Base-by-base conservation (phyloP, 2,329 filamentous ascomycete species). In the Metarhizium anisopliae region DNA sequence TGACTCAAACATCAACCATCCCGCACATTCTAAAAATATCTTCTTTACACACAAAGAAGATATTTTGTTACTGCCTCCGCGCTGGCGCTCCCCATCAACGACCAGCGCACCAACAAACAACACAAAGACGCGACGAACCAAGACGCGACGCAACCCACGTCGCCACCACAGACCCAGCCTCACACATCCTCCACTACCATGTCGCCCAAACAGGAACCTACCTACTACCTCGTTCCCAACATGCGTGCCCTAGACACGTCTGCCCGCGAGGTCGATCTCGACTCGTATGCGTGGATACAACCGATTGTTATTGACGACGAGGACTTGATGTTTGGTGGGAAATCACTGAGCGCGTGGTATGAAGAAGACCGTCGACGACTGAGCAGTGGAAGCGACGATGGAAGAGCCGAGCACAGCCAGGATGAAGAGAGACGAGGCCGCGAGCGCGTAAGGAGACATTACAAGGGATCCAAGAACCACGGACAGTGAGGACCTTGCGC, bases 231-330 rank as follows among this genome's bases (percentile, higher is more conserved):
- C 50, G 61, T 70, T n/a, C 68, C 69, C 56, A 66, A 71, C 56
- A 58, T 67, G 16, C 63, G 63, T 60, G 60, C 66, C 47, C 60
- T 69, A 56, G 68, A 72, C 59, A 56, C 69, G 38, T 62, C 66
- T 47, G 65, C 68, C 10, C 58, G 62, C 49, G 68, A 73, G 59
- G 62, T 71, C 58, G 70, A 73, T 55, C 59, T 63, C 57, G 57
- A 61, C 55, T 63, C 68, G 47, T 66, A 70, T 57, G 59, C 68
- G 50, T 83, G 79, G 80, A 74, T 80, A 59, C 73, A 77, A 54
- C 75, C 77, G 38, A 83, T 77, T 51, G 71, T 80, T 58, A 84
- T 84, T 62, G 80, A 84, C 55, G 81, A 84, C 63, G 80, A 83
- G 56, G 81, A 84, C 60, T 71, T 84, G 42, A 82, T 76, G 66